Conservation (phyloP, 2,329 filamentous ascomycete species). For the Atkinsonella texensis region DNA sequence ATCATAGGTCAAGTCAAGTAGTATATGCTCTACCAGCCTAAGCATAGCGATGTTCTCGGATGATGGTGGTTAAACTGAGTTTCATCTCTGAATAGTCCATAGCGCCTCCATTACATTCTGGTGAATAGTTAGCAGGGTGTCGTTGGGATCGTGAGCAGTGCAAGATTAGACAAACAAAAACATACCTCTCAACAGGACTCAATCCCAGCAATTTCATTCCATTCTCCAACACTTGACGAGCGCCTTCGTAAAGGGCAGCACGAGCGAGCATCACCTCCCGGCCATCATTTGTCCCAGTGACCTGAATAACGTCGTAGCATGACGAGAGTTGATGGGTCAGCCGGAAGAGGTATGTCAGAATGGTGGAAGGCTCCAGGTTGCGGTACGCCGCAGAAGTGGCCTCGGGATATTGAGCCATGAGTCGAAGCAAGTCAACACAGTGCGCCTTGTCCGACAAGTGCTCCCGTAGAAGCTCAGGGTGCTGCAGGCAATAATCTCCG, state of each 20-base stretch:
- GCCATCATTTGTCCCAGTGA: conserved; percentile 52
- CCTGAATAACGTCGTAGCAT: conserved; percentile 63
- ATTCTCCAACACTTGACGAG: conserved; percentile 51
- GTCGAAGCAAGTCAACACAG: conserved; percentile 45
- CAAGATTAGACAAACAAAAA: too few relatives aligned
- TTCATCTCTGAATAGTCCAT: too few relatives aligned
- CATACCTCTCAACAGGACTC: conserved; percentile 4
- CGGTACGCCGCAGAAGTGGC: conserved; percentile 49
- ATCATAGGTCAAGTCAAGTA: too few relatives aligned
- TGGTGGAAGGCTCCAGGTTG: conserved; percentile 53
- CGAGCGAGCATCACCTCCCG: conserved; percentile 44
- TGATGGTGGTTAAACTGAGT: too few relatives aligned
- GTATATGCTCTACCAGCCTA: too few relatives aligned
- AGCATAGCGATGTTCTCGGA: too few relatives aligned
- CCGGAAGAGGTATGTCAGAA: conserved; percentile 61
- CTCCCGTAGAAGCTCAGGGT: conserved; percentile 7
- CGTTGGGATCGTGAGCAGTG: too few relatives aligned
- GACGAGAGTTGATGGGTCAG: conserved; percentile 63
- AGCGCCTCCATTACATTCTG: too few relatives aligned
- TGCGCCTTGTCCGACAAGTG: conserved; percentile 20
- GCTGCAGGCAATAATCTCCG: neutral
- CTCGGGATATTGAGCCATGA: conserved; percentile 53
- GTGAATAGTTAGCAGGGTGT: too few relatives aligned
- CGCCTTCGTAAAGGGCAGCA: conserved; percentile 48
- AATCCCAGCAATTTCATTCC: conserved; percentile 54